A percentile compares a stretch with the other conserved stretches of the same genome.
These are phyloP conservation scores for Debaryomyces hansenii DNA, from an alignment of 805 yeast genomes.

Conservation along the genomic window DNA sequence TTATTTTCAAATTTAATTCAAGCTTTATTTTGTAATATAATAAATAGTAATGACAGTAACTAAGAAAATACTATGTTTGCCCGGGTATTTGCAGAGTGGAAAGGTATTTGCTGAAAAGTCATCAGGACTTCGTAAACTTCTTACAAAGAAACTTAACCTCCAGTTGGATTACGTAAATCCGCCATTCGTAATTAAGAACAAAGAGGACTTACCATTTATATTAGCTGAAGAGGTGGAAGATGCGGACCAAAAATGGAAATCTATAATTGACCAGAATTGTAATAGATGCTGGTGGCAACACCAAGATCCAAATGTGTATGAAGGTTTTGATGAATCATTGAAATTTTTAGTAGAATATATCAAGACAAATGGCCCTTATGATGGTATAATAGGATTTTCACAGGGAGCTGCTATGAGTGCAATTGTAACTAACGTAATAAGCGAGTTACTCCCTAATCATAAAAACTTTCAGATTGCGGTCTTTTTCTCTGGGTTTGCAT, in stretches of 20 bases:
- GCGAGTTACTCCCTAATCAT: conserved; percentile 20
- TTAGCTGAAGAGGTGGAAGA: conserved; percentile 27
- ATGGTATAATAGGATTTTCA: conserved; percentile 43
- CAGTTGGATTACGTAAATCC: conserved; percentile 38
- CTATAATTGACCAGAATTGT: conserved; percentile 23
- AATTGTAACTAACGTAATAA: conserved; percentile 24
- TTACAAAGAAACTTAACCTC: conserved; percentile 24
- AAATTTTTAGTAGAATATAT: conserved; percentile 26
- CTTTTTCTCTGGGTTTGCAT: conserved; percentile 36
- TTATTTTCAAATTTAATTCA: no score
- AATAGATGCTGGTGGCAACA: conserved; percentile 42
- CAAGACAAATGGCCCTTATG: conserved; percentile 38
- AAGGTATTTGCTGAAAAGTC: conserved; percentile 31
- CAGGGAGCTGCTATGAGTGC: conserved; percentile 45
- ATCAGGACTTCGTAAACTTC: conserved; percentile 28
- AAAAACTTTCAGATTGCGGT: conserved; percentile 28
- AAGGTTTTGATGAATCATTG: conserved; percentile 29
- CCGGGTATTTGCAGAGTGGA: conserved; percentile 41
- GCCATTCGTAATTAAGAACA: conserved; percentile 20
- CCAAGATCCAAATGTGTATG: conserved; percentile 16
- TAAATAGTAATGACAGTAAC: conserved; percentile 1
- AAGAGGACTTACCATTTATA: conserved; percentile 29
- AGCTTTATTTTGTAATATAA: no score
- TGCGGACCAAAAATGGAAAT: conserved; percentile 27
- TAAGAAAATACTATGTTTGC: conserved; percentile 26